phyloP scores from a whole-genome alignment of 768 basidiomycete species.

The Kwoniella dejecticola region DNA sequence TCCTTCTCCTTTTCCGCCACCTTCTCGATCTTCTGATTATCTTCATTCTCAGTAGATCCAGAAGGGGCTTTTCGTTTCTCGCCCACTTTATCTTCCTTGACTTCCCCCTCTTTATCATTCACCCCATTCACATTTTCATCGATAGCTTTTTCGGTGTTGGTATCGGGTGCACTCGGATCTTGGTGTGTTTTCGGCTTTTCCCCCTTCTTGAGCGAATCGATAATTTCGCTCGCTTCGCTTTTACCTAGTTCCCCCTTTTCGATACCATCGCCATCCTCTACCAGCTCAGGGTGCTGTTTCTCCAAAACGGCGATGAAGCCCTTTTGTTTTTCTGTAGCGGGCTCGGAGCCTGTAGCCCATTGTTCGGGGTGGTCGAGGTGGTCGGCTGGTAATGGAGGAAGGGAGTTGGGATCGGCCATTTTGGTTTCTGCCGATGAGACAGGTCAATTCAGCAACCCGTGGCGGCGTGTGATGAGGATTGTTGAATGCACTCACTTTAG shows the following conservation, averaged over 20 bases:
- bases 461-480: too few species aligned
- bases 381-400: slow-evolving; percentile 42
- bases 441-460: too few species aligned
- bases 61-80: slow-evolving; percentile 12
- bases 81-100: slow-evolving; percentile 7
- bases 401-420: slow-evolving; percentile 21
- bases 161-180: slow-evolving; percentile 10
- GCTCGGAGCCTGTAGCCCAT: slow-evolving; percentile 48
- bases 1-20: neutral
- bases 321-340: slow-evolving; percentile 47
- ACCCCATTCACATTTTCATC: neutral
- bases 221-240: slow-evolving; percentile 52
- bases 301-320: slow-evolving; percentile 48
- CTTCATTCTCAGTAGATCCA: too few species aligned
- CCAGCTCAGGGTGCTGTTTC: slow-evolving; percentile 30
- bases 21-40: too few species aligned
- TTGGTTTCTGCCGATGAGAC: too few species aligned
- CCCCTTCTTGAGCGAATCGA: slow-evolving; percentile 51
- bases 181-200: slow-evolving; percentile 6
- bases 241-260: slow-evolving; percentile 45
- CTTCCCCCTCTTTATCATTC: neutral
- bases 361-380: slow-evolving; percentile 51
- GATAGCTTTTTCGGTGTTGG: neutral
- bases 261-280: slow-evolving; percentile 27
- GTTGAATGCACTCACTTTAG: too few species aligned